phyloP scores from a whole-genome alignment of 75 land plant species.

The Picea sitchensis region DNA sequence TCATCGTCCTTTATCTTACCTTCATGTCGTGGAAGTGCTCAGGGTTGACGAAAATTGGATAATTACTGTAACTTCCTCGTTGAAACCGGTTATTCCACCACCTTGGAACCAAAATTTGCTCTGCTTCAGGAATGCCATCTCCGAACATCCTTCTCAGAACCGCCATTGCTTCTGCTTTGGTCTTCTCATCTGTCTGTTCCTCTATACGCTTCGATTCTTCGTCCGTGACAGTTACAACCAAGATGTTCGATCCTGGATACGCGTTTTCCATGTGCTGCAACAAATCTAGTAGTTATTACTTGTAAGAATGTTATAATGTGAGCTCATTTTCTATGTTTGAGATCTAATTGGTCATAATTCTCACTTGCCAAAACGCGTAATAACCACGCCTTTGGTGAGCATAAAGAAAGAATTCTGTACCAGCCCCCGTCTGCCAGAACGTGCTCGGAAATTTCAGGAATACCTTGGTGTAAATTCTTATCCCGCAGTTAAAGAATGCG shows the following conservation, averaged over 20 bases:
- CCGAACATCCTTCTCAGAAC: slow-evolving; percentile 61
- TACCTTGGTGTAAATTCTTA: slow-evolving; percentile 66
- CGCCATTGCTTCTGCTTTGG: slow-evolving; percentile 57
- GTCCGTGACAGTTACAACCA: slow-evolving; percentile 75
- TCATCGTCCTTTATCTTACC: slow-evolving; percentile 14
- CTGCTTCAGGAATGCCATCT: too few species aligned
- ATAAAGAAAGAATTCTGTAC: slow-evolving; percentile 50
- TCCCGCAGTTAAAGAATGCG: slow-evolving; percentile 53
- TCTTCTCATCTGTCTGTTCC: slow-evolving; percentile 51
- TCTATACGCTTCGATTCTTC: slow-evolving; percentile 73
- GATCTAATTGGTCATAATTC: too few species aligned
- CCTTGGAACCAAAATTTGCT: slow-evolving; percentile 32
- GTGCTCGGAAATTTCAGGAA: slow-evolving; percentile 50
- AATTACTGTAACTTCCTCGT: slow-evolving; percentile 31
- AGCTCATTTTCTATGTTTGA: too few species aligned
- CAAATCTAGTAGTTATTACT: too few species aligned
- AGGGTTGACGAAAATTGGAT: slow-evolving; percentile 55
- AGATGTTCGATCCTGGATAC: slow-evolving; percentile 41
- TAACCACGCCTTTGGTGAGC: slow-evolving; percentile 49
- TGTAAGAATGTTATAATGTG: too few species aligned
- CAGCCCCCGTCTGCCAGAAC: slow-evolving; percentile 58
- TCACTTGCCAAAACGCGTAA: slow-evolving; percentile 59
- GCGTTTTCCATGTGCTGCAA: too few species aligned
- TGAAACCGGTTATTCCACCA: slow-evolving; percentile 33
- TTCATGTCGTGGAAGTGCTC: slow-evolving; percentile 39